A percentile compares a stretch with the other conserved stretches of the same genome.
phyloP scores from a whole-genome alignment of 345 rosid species.

The Anastatica hierochuntica region DNA sequence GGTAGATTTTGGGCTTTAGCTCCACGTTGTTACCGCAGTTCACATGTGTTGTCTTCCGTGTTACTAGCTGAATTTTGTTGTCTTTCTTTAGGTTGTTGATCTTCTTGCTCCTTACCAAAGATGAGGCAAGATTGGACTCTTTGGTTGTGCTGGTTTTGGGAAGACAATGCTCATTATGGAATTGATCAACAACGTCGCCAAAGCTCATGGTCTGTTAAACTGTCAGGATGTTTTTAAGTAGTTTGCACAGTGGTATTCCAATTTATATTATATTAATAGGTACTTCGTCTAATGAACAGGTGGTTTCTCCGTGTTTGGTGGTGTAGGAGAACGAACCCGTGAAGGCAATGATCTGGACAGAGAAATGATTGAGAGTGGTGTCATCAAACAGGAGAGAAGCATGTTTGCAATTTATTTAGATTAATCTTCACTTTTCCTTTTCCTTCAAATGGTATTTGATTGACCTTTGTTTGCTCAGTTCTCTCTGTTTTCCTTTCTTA shows the following conservation, averaged over 20 bases:
- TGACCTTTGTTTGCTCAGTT: not conserved
- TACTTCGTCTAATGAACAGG: conserved; percentile 34
- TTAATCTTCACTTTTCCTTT: not conserved
- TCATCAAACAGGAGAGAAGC: conserved; percentile 96
- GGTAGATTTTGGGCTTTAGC: conserved; percentile 9
- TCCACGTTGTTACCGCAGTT: not conserved
- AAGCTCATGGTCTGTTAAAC: conserved; percentile 70
- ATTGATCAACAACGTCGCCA: conserved; percentile 92
- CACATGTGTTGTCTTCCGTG: not conserved
- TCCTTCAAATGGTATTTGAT: not conserved
- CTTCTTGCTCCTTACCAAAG: conserved; percentile 98
- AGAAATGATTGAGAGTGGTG: conserved; percentile 99
- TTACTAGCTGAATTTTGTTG: not conserved
- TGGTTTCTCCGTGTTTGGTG: conserved; percentile 99
- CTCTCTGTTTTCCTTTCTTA: not conserved
- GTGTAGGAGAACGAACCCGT: conserved; percentile 96
- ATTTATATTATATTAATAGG: not conserved
- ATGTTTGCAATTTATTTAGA: conserved; percentile 31
- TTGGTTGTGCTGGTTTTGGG: conserved; percentile 99
- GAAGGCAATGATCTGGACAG: conserved; percentile 98
- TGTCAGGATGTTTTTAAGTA: not conserved
- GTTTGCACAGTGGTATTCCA: not conserved
- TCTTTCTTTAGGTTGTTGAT: conserved; percentile 60
- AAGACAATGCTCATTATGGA: conserved; percentile 99
- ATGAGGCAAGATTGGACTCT: conserved; percentile 98